phyloP scores from a whole-genome alignment of 768 basidiomycete genomes.

The Candolleomyces efflorescens region DNA sequence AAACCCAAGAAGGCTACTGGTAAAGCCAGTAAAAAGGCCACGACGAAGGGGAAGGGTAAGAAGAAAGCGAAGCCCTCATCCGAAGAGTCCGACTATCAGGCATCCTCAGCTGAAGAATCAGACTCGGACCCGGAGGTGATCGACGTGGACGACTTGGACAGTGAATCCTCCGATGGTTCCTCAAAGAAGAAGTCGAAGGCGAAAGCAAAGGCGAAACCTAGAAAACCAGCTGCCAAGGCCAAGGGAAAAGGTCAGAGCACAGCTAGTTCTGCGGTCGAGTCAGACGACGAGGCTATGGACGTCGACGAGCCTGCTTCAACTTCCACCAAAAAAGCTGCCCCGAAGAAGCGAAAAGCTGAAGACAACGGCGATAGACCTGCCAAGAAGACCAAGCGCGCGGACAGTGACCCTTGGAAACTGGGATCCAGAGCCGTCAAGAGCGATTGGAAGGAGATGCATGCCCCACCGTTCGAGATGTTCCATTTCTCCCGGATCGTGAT shows the following conservation, averaged over 20 bases:
- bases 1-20: constrained; percentile 19
- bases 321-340: constrained; percentile 29
- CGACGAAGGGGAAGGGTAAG: constrained; percentile 13
- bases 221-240: constrained; percentile 9
- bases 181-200: constrained; percentile 26
- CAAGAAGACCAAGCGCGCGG: constrained; percentile 57
- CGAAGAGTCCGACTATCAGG: constrained; percentile 35
- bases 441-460: constrained; percentile 77
- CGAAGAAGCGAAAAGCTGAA: constrained; percentile 35
- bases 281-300: constrained; percentile 49
- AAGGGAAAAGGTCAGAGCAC: constrained; percentile 17
- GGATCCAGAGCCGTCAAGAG: constrained; percentile 52
- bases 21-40: constrained; percentile 4
- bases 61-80: constrained; percentile 17
- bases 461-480: constrained; percentile 90
- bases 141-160: constrained; percentile 14
- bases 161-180: constrained; percentile 7
- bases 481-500: constrained; percentile 85
- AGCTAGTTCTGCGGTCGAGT: constrained; percentile 21
- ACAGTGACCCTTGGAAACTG: constrained; percentile 79
- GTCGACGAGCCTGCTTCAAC: constrained; percentile 43
- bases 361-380: constrained; percentile 34
- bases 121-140: constrained; percentile 29
- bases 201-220: constrained; percentile 19
- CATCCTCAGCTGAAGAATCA: constrained; percentile 31